Evolutionary conservation across 805 yeast species (phyloP).

Genomic region (Myxozyma melibiosi): DNA sequence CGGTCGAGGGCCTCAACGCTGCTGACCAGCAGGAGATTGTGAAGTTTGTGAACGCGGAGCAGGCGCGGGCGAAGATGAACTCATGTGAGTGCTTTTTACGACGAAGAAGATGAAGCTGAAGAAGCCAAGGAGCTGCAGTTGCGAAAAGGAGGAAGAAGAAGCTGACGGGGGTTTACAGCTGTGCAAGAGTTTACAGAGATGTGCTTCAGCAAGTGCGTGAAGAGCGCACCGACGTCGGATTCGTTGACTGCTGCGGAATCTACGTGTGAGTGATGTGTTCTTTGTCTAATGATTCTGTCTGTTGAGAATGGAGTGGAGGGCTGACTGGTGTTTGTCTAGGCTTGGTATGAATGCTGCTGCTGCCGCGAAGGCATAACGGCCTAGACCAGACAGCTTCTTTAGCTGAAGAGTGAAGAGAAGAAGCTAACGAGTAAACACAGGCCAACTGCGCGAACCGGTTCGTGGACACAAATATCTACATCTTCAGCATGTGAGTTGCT

Average conservation of each 20-base stretch:
- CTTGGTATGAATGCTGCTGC: no score
- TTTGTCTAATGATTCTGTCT: not conserved
- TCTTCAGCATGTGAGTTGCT: slow-evolving; percentile 63
- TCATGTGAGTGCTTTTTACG: not conserved
- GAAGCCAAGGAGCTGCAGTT: not conserved
- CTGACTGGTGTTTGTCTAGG: not conserved
- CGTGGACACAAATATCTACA: slow-evolving; percentile 82
- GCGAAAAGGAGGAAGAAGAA: not conserved
- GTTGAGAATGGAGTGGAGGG: not conserved
- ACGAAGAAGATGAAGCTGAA: not conserved
- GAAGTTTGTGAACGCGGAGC: not conserved
- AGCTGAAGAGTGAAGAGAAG: not conserved
- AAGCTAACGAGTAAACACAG: slow-evolving; percentile 41
- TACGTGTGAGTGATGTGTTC: slow-evolving; percentile 48
- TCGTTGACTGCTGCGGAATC: slow-evolving; percentile 63
- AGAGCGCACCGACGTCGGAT: slow-evolving; percentile 42
- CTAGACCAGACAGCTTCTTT: not conserved
- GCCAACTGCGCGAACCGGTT: slow-evolving; percentile 81
- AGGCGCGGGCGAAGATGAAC: not conserved
- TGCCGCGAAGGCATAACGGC: not conserved
- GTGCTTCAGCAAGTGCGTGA: slow-evolving; percentile 86
- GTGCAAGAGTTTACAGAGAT: slow-evolving; percentile 86
- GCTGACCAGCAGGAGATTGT: not conserved
- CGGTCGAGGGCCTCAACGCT: not conserved
- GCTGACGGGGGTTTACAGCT: slow-evolving; percentile 41